Evolutionary conservation across 768 basidiomycete genomes (phyloP), one percentile per base, ranked within the genome.

Genomic region (Clathrus columnatus): DNA sequence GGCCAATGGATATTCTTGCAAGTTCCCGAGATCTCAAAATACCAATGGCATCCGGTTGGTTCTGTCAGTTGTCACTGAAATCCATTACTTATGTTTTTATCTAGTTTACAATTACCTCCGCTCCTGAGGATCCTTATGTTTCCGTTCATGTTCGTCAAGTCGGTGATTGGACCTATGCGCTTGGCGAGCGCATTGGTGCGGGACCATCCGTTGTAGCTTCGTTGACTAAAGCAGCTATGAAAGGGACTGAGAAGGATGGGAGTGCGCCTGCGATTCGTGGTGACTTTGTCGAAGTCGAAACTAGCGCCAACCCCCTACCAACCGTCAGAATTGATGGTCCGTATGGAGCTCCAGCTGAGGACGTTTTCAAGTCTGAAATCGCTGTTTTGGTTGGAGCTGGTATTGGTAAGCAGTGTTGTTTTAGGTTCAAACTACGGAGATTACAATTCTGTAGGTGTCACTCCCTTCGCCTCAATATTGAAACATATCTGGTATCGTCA

Each of bases 31-130:
- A 69, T 96, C 10, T 93, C 91, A 43, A 69, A 63, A 18, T 83
- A 78, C 67, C 91, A 96, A 67, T 97, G 92, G 92, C 93, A 95
- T 70, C 93, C 94, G n/a, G n/a, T n/a, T n/a, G n/a, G n/a, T n/a
- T n/a, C 94, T 11, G 91, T 93, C 62, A 63, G 87, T 76, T n/a
- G 48, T 27, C 46, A 47, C n/a, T 51, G n/a, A n/a, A n/a, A n/a
- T n/a, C n/a, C 51, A 36, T 44, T 47, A 27, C 28, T 28, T 44
- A 23, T 28, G 7, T 7, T 36, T 21, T 7, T 45, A 20, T 30
- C 20, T 63, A 92, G 87, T 94, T 95, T 71, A 93, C 91, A 36
- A 94, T 94, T 72, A 92, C 91, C 0, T 94, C 91, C 36, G 91
- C 93, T 14, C 93, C 93, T 2, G 91, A 93, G 62, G 94, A 96